phyloP scores from a whole-genome alignment of 495 filamentous ascomycete genomes.

The Physcia stellaris region DNA sequence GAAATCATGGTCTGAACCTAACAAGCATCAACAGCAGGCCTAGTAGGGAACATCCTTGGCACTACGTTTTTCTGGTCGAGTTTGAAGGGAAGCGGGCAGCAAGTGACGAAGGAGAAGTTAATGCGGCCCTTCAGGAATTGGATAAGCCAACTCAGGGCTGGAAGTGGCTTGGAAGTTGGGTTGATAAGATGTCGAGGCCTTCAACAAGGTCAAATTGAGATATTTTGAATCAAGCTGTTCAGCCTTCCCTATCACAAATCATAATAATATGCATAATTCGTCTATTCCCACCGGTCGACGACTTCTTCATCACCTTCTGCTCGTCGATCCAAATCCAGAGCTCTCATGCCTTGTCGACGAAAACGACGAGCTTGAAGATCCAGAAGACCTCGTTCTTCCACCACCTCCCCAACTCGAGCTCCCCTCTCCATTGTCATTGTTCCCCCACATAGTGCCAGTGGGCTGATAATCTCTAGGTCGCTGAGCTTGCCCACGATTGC shows the following conservation, averaged over 20 bases:
- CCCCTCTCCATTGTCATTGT: constrained; percentile 33
- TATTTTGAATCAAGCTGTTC: no score
- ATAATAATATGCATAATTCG: no score
- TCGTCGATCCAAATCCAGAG: constrained; percentile 85
- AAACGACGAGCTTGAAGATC: constrained; percentile 29
- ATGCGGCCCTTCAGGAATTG: constrained; percentile 35
- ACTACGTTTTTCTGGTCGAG: constrained; percentile 93
- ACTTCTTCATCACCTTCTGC: constrained; percentile 44
- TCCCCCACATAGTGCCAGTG: constrained; percentile 14
- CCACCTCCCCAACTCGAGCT: constrained; percentile 30
- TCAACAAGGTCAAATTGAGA: no score
- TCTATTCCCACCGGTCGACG: no score
- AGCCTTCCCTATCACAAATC: no score
- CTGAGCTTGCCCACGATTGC: constrained; percentile 31
- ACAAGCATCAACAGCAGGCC: constrained; percentile 85
- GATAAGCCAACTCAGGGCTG: constrained; percentile 28
- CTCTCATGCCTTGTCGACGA: constrained; percentile 51
- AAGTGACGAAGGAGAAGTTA: constrained; percentile 37
- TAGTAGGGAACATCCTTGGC: constrained; percentile 60
- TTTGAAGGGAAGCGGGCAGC: constrained; percentile 46
- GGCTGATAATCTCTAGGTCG: no score
- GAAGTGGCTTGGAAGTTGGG: constrained; percentile 44
- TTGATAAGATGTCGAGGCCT: constrained; percentile 9
- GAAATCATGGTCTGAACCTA: constrained; percentile 56
- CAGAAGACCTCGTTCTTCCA: constrained; percentile 25